Evolutionary conservation across 2,329 filamentous ascomycete species (phyloP), one percentile per base, ranked within the genome.

Genomic region (Clonostachys chloroleuca): DNA sequence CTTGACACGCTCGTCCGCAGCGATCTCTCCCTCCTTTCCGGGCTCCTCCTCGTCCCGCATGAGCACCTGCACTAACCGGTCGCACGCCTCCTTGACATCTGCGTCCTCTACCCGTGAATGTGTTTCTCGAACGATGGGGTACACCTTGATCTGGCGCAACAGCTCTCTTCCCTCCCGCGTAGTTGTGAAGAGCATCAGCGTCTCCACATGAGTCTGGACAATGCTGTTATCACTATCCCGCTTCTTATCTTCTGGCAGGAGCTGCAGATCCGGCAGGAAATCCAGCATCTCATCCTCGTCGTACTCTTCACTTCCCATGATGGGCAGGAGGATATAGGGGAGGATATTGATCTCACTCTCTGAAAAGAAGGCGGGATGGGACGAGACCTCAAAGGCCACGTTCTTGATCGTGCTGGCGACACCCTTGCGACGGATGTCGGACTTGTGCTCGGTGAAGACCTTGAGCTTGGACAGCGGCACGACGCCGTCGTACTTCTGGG

Each of bases 361-460:
- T 1, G 80, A 82, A 42, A 96, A 68, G 46, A 96, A 84, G 3
- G 76, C 70, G 0, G 80, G 73, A 58, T 97, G 92, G 0, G 86
- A 79, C 4, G 80, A 68, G 6, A 92, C 69, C 58, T 95, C 87
- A 61, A 99, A 97, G 7, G 89, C 84, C 33, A 89, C 83, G 61
- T 99, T 99, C 67, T 97, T 97, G 63, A 99, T 90, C 10, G 90
- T 94, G 51, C 86, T 91, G 8, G 92, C 92, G n/a, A 96, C 92
- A n/a, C 94, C 94, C 58, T 90, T 89, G 47, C 94, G 79, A 49
- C 94, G 82, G 46, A 96, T 83, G 30, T 86, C 79, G 3, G 89
- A 95, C 56, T 80, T 76, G 69, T 96, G 90, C 65, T 95, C 90
- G 2, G 94, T 97, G 65, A 97, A 97, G 49, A 97, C 92, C 50